Base-by-base conservation (phyloP, 306 rosid species). In the Rosa rugosa region DNA sequence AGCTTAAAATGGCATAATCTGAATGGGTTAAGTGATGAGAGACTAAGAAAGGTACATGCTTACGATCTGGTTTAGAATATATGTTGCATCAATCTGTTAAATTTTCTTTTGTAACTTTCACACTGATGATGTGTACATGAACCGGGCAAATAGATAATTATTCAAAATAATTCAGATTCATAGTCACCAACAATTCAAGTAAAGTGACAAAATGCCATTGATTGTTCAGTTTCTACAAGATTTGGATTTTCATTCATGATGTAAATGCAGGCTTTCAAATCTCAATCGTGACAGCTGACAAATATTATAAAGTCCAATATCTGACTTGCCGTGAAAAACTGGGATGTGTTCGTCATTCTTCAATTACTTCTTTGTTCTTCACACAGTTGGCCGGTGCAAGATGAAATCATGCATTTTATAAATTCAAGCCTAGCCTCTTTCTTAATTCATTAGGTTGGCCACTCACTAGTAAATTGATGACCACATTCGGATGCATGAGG, bases 271-370 rank as follows among this genome's bases (percentile, higher is more conserved):
- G 41, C 67, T 62, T 18, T 62, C 18, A 18, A 18, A 54, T 59
- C 65, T 59, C 17, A 23, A 11, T 59, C 65, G 34, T 23, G 36
- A 23, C 65, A n/a, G 1, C 16, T 23, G 36, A 23, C 65, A n/a
- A 1, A 59, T 54, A 4, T 8, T 23, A 23, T 9, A 22, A 57
- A 23, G 22, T 16, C 65, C 65, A 13, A 59, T 59, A 12, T 62
- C 40, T 13, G 17, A 27, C 20, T 25, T 62, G 67, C 67, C 67
- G 40, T 62, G 41, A 27, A 25, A 22, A 27, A 12, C 67, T 62
- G 67, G 40, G 67, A 62, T 62, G 67, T 27, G 67, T 17, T 62
- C 67, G 67, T 62, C 67, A 62, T 62, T 62, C 40, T 11, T 62
- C 67, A 25, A 25, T 62, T 62, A 62, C 67, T 60, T 60, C 17